Percentiles rank a stretch among this genome's conserved stretches.
Conservation (phyloP, 495 filamentous ascomycete species). For the Platismatia glauca region DNA sequence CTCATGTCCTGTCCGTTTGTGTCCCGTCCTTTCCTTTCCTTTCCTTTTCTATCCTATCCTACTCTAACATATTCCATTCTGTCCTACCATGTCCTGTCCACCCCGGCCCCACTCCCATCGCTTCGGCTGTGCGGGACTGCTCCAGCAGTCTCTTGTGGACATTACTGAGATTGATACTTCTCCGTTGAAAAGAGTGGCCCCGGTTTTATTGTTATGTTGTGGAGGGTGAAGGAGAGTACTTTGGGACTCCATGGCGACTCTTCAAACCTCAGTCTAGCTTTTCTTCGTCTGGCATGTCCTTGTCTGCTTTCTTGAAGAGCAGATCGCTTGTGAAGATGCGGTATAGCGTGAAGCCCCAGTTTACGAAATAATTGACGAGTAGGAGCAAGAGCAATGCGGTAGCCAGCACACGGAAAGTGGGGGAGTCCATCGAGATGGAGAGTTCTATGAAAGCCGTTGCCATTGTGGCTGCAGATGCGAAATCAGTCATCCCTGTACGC, state of each 20-base stretch:
- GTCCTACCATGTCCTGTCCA: too few relatives aligned
- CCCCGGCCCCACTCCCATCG: too few relatives aligned
- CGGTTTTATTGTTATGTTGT: too few relatives aligned
- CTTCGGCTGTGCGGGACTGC: too few relatives aligned
- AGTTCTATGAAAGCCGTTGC: background rate
- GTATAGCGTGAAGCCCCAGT: background rate
- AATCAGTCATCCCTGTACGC: background rate
- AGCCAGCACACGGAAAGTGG: background rate
- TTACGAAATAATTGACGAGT: background rate
- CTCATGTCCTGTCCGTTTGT: too few relatives aligned
- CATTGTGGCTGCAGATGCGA: background rate
- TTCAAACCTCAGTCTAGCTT: background rate
- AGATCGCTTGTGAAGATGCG: background rate
- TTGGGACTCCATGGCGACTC: too few relatives aligned
- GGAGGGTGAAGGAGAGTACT: too few relatives aligned
- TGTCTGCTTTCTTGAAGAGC: background rate
- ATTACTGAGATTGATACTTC: too few relatives aligned
- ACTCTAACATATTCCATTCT: too few relatives aligned
- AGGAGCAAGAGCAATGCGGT: background rate
- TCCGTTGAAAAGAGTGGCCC: background rate
- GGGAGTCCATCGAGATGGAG: slow-evolving; percentile 3
- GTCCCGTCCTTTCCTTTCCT: too few relatives aligned
- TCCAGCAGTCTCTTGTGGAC: too few relatives aligned
- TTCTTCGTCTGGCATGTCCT: background rate
- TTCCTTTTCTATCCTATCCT: too few relatives aligned